These are phyloP conservation scores for Pyrenochaeta sp. DNA, from an alignment of 2,329 filamentous ascomycete species.

Conservation along the genomic window DNA sequence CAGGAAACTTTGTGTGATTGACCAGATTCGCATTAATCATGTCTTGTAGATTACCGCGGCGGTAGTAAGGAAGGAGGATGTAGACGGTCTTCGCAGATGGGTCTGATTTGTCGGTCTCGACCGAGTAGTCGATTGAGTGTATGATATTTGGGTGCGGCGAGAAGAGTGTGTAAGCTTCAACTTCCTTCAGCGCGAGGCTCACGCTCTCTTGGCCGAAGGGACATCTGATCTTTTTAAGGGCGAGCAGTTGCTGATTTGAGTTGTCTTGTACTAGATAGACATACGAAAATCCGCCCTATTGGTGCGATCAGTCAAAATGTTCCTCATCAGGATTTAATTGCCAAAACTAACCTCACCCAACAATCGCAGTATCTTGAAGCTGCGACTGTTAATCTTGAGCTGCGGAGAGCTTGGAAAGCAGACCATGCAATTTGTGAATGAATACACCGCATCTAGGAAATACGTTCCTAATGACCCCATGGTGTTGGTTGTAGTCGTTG, in stretches of 20 bases:
- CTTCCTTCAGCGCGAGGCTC: constrained; percentile 92
- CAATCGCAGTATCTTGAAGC: constrained; percentile 93
- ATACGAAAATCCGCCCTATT: constrained; percentile 93
- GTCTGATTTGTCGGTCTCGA: constrained; percentile 74
- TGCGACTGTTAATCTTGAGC: constrained; percentile 92
- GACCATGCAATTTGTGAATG: constrained; percentile 91
- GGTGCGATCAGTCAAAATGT: constrained; percentile 6
- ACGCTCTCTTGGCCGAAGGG: constrained; percentile 97
- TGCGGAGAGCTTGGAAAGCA: constrained; percentile 96
- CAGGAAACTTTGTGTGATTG: constrained; percentile 90
- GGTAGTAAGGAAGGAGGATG: constrained; percentile 94
- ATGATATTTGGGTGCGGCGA: constrained; percentile 85
- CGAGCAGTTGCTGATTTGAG: constrained; percentile 81
- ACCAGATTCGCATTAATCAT: constrained; percentile 98
- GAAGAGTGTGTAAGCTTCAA: constrained; percentile 95
- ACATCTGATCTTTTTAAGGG: constrained; percentile 98
- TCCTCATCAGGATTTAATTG: background rate
- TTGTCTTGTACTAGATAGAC: constrained; percentile 98
- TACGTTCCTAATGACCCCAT: constrained; percentile 60
- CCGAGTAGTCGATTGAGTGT: constrained; percentile 81
- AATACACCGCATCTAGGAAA: constrained; percentile 87
- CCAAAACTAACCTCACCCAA: constrained; percentile 79
- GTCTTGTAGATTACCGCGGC: constrained; percentile 94
- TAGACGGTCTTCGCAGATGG: constrained; percentile 90
- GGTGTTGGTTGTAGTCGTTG: constrained; percentile 13